Evolutionary conservation across 192 early-diverging fungal genomes (phyloP).

Genomic region (Backusella morwellensis): DNA sequence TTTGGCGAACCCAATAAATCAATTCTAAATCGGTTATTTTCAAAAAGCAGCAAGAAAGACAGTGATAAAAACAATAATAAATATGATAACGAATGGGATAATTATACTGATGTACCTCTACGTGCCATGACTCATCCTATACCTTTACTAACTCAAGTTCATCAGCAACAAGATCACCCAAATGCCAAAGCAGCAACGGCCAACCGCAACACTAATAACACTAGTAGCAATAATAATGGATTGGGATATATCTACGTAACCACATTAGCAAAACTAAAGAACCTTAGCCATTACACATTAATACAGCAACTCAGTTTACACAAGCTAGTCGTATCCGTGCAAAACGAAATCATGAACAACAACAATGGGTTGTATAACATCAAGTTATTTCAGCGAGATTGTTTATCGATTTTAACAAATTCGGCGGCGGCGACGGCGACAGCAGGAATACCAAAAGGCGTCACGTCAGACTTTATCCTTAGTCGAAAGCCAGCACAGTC

Average conservation of each 20-base stretch:
- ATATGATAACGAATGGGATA: neutral
- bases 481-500: neutral
- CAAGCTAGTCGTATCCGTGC: neutral
- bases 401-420: neutral
- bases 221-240: neutral
- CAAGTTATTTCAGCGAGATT: neutral
- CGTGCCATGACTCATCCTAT: slow-evolving; percentile 6
- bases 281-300: neutral
- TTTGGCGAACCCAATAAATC: neutral
- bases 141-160: neutral
- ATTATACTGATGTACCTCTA: neutral
- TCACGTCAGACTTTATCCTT: neutral
- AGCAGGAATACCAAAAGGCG: neutral
- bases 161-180: neutral
- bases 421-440: neutral
- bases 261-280: neutral
- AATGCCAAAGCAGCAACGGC: neutral
- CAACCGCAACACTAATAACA: neutral
- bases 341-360: neutral
- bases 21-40: slow-evolving; percentile 1
- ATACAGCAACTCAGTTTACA: neutral
- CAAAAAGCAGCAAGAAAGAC: neutral
- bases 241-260: neutral
- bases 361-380: neutral
- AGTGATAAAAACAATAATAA: neutral